phyloP scores from a whole-genome alignment of 2,329 filamentous ascomycete genomes.

The Aspergillus sp. region DNA sequence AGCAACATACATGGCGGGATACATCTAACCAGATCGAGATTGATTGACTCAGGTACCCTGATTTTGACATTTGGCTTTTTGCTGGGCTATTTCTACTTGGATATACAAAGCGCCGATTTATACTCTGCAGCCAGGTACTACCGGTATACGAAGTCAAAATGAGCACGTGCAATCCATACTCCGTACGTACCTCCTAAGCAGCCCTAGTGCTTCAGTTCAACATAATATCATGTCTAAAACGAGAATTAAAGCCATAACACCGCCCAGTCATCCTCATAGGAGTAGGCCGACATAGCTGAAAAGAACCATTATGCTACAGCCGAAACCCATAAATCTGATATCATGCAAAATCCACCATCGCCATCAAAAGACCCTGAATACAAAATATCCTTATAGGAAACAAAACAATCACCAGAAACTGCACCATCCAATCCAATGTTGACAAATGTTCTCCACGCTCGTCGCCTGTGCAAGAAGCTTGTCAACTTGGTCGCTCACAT shows the following conservation, averaged over 20 bases:
- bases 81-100: too few relatives aligned
- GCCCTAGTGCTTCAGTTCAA: neutral
- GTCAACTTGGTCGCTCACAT: slow-evolving; percentile 84
- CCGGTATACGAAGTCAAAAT: neutral
- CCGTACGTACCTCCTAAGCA: neutral
- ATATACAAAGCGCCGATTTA: too few relatives aligned
- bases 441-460: slow-evolving; percentile 94
- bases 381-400: slow-evolving; percentile 11
- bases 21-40: neutral
- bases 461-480: slow-evolving; percentile 94
- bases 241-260: neutral
- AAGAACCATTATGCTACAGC: slow-evolving; percentile 10
- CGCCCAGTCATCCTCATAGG: neutral
- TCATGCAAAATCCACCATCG: slow-evolving; percentile 27
- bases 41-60: neutral
- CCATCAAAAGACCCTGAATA: slow-evolving; percentile 25
- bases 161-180: neutral
- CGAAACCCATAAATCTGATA: slow-evolving; percentile 12
- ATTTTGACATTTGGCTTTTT: too few relatives aligned
- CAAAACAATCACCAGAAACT: slow-evolving; percentile 76
- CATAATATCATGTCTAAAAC: neutral
- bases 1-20: neutral
- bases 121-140: too few relatives aligned
- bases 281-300: slow-evolving; percentile 10
- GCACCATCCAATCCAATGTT: slow-evolving; percentile 99